A percentile compares a stretch with the other conserved stretches of the same genome.
Conservation (phyloP, 805 yeast species). For the Candida manassasensis region DNA sequence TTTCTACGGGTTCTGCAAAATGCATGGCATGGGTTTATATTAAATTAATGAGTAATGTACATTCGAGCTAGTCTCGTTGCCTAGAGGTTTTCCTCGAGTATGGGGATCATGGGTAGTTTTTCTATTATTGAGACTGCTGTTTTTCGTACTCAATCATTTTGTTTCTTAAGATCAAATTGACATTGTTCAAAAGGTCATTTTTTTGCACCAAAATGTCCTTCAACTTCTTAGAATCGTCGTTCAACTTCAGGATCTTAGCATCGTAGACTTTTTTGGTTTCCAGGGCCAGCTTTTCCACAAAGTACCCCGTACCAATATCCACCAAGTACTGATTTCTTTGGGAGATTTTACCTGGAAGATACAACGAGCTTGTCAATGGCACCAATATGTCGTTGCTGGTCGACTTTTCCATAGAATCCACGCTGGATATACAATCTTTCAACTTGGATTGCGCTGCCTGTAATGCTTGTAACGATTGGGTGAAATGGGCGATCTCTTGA, state of each 20-base stretch:
- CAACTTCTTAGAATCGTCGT: slow-evolving; percentile 67
- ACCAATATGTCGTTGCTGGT: slow-evolving; percentile 56
- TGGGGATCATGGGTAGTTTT: too few species aligned
- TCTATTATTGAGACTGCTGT: slow-evolving; percentile 14
- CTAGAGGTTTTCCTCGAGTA: too few species aligned
- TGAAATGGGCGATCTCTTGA: slow-evolving; percentile 80
- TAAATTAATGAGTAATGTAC: too few species aligned
- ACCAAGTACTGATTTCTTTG: slow-evolving; percentile 71
- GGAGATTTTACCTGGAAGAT: slow-evolving; percentile 77
- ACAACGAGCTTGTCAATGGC: slow-evolving; percentile 84
- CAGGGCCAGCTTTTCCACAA: slow-evolving; percentile 67
- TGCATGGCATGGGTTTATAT: too few species aligned
- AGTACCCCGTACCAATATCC: slow-evolving; percentile 96
- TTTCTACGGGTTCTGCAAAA: too few species aligned
- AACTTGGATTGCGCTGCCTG: slow-evolving; percentile 78
- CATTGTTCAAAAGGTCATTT: slow-evolving; percentile 54
- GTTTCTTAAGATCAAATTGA: slow-evolving; percentile 53
- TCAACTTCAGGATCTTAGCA: slow-evolving; percentile 66
- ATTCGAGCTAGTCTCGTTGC: too few species aligned
- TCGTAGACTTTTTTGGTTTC: slow-evolving; percentile 72
- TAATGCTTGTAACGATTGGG: slow-evolving; percentile 78
- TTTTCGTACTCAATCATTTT: slow-evolving; percentile 47
- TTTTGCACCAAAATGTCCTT: slow-evolving; percentile 74
- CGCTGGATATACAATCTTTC: slow-evolving; percentile 71
- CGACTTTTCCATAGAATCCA: slow-evolving; percentile 47